Percentiles rank a stretch among this genome's conserved stretches.
Conservation (phyloP, 1,139 yeast genomes). For the Zygotorulaspora mrakii region DNA sequence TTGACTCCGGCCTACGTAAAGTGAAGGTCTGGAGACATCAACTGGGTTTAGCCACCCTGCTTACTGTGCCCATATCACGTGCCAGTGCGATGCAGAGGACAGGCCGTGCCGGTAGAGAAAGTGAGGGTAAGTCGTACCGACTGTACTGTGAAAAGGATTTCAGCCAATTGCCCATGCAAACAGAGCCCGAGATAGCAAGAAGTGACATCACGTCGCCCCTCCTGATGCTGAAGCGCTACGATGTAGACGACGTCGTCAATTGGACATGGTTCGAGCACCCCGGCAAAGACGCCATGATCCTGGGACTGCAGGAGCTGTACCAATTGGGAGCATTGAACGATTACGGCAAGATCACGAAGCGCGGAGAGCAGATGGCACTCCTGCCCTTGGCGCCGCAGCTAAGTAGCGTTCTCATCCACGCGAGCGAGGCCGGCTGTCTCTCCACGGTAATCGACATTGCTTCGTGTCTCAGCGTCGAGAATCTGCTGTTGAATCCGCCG, state of each 20-base stretch:
- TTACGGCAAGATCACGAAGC: constrained; percentile 64
- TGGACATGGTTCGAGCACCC: constrained; percentile 97
- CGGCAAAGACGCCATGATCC: constrained; percentile 66
- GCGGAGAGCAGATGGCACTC: constrained; percentile 82
- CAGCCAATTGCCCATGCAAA: constrained; percentile 60
- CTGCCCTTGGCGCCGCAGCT: constrained; percentile 88
- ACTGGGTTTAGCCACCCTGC: constrained; percentile 81
- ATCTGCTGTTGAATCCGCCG: constrained; percentile 72
- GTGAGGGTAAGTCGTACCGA: constrained; percentile 84
- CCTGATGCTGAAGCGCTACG: constrained; percentile 74
- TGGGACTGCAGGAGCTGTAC: constrained; percentile 76
- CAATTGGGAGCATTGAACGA: constrained; percentile 77
- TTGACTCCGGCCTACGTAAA: constrained; percentile 88
- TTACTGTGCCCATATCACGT: constrained; percentile 88
- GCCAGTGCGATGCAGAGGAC: constrained; percentile 94
- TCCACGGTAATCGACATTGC: constrained; percentile 79
- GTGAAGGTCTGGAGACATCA: constrained; percentile 94
- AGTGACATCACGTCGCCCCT: constrained; percentile 83
- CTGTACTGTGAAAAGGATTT: constrained; percentile 74
- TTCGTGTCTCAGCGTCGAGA: constrained; percentile 90
- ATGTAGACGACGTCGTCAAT: constrained; percentile 74
- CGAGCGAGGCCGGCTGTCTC: constrained; percentile 56
- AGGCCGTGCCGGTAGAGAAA: constrained; percentile 99
- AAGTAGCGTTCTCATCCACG: constrained; percentile 79
- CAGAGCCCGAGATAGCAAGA: constrained; percentile 89